A percentile compares a stretch with the other conserved stretches of the same genome.
Evolutionary conservation across 345 rosid species (phyloP).

Genomic region (Lumnitzera racemosa): DNA sequence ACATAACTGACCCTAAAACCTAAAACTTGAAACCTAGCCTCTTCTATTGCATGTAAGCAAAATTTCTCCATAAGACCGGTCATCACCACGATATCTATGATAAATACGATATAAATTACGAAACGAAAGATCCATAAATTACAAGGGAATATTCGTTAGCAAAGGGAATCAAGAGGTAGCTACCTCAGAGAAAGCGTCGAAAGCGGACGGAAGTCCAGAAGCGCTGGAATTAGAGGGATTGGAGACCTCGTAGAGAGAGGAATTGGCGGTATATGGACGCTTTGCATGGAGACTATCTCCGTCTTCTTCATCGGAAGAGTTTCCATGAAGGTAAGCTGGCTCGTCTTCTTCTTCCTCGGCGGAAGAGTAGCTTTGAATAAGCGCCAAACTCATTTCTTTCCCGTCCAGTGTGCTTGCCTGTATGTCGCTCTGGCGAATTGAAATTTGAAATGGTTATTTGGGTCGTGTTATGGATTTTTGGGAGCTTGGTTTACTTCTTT

Average conservation of each 20-base stretch:
- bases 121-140: too few relatives aligned
- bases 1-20: too few relatives aligned
- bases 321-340: conserved; percentile 10
- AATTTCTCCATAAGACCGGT: too few relatives aligned
- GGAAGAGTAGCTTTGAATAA: conserved; percentile 81
- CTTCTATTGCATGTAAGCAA: too few relatives aligned
- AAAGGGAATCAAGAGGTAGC: not conserved
- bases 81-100: not conserved
- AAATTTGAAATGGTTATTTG: not conserved
- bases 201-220: conserved; percentile 78
- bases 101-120: not conserved
- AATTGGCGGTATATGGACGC: conserved; percentile 15
- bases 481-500: too few relatives aligned
- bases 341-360: conserved; percentile 57
- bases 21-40: too few relatives aligned
- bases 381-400: conserved; percentile 60
- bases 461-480: not conserved
- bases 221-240: conserved; percentile 20
- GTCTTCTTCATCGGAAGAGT: conserved; percentile 34
- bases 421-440: not conserved
- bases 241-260: conserved; percentile 38
- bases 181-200: conserved; percentile 82
- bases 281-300: conserved; percentile 12
- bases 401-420: not conserved
- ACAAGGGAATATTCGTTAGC: not conserved